A percentile compares a stretch with the other conserved stretches of the same genome.
Conservation (phyloP, 768 basidiomycete genomes). For the Lactarius tabidus region DNA sequence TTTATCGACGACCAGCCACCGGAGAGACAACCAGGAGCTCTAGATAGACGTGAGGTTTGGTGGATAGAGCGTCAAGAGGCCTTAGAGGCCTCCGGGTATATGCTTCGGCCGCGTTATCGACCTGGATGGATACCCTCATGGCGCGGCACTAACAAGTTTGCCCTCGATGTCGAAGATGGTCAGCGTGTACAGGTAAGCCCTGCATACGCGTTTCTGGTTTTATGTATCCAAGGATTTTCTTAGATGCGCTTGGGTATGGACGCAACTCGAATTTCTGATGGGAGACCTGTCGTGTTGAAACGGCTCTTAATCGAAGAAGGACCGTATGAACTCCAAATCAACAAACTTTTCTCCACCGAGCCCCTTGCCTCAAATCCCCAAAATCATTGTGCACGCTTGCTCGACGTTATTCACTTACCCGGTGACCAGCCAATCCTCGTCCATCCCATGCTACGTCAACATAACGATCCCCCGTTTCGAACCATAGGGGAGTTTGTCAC, state of each 20-base stretch:
- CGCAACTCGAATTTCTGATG: not conserved
- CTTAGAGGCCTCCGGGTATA: not conserved
- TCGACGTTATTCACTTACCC: not conserved
- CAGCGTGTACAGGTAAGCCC: not conserved
- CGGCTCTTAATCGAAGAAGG: not conserved
- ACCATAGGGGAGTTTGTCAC: conserved; percentile 28
- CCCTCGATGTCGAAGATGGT: not conserved
- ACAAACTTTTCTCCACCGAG: not conserved
- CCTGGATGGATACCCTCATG: conserved; percentile 8
- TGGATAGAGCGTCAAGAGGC: conserved; percentile 6
- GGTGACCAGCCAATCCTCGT: conserved; percentile 21
- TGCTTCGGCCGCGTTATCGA: conserved; percentile 9
- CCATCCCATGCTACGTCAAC: conserved; percentile 29
- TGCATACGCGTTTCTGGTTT: too few relatives aligned
- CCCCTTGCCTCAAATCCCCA: not conserved
- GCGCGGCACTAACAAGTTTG: not conserved
- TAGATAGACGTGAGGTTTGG: not conserved
- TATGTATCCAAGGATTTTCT: not conserved
- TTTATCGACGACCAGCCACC: not conserved
- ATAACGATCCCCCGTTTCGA: conserved; percentile 27
- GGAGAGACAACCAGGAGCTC: not conserved
- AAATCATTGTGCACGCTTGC: conserved; percentile 2
- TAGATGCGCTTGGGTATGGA: not conserved
- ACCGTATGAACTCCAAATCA: conserved; percentile 1
- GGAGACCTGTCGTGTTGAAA: not conserved